phyloP scores from a whole-genome alignment of 768 basidiomycete genomes.

The Daedaleopsis nitida region DNA sequence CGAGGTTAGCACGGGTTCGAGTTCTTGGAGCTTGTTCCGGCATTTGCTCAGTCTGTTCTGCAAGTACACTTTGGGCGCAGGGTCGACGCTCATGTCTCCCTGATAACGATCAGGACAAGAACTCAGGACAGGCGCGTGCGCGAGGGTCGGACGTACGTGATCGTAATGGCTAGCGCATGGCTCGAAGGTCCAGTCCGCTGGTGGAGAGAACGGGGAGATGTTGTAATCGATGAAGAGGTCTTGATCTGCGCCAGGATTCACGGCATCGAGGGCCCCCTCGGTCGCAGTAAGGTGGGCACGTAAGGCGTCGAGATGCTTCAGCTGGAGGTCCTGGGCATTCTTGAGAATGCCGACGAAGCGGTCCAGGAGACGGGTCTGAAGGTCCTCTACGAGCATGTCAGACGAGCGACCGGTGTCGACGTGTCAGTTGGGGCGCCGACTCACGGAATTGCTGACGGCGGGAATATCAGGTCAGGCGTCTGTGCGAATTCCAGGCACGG shows the following conservation, averaged over 20 bases:
- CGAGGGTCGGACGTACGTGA: constrained; percentile 49
- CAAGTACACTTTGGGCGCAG: constrained; percentile 72
- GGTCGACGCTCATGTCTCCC: constrained; percentile 65
- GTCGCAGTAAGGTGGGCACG: constrained; percentile 52
- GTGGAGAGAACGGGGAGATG: constrained; percentile 61
- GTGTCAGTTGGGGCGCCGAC: constrained; percentile 23
- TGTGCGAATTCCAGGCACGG: constrained; percentile 6
- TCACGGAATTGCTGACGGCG: constrained; percentile 67
- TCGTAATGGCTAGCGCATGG: constrained; percentile 77
- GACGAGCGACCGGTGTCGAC: not conserved
- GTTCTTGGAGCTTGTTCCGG: constrained; percentile 63
- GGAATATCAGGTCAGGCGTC: constrained; percentile 12
- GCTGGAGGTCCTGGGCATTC: constrained; percentile 61
- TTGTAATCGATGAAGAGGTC: constrained; percentile 74
- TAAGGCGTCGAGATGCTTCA: constrained; percentile 57
- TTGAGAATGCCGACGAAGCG: constrained; percentile 56
- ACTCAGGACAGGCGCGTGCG: not conserved
- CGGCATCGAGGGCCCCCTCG: constrained; percentile 48
- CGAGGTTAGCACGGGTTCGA: constrained; percentile 53
- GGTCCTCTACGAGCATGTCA: constrained; percentile 49
- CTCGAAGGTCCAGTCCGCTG: constrained; percentile 74
- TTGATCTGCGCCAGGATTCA: constrained; percentile 66
- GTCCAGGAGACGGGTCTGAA: constrained; percentile 65
- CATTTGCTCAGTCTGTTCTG: constrained; percentile 75
- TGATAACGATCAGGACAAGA: constrained; percentile 26